Evolutionary conservation across 805 yeast genomes (phyloP), one percentile per base, ranked within the genome.

Genomic region (Spathaspora passalidarum): DNA sequence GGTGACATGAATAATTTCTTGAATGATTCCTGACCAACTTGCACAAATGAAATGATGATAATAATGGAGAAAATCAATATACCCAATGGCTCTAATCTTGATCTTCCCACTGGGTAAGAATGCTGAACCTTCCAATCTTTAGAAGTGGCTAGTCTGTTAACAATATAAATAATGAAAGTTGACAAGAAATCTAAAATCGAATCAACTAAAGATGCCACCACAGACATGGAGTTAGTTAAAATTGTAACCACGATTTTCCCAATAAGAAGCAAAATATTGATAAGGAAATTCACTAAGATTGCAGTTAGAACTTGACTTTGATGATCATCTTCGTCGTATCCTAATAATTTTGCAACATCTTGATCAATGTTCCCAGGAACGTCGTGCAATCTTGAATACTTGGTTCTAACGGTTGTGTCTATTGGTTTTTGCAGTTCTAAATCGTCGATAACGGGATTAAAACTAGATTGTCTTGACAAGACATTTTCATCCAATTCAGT

Each of bases 201-300:
- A 65, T 86, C 95, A 35, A 87, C 83, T 50, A 86, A 74, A 1
- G 94, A 86, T 0, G 95, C 95, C 42, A 86, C 69, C 40, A 87
- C 79, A 5, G 94, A 86, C 51, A 87, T 78, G 9, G 95, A 87
- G 57, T 70, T 75, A 0, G 92, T 82, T 57, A 82, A 65, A n/a
- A 79, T 50, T 1, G 82, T 80, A 19, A 84, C 88, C 10, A 74
- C 66, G 2, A 75, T 48, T 56, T 86, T 86, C 2, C 87, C 90
- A 1, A 76, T 37, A 42, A 86, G 65, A 43, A 87, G 68, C 1
- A 83, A 45, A 34, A 81, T 60, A 58, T 86, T 86, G 46, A 85
- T 67, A 32, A 71, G 61, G 55, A 86, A 81, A 51, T 86, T 86
- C 36, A 85, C 76, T 54, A 77, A 59, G 45, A 86, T 85, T 39